These are phyloP conservation scores for Ceratocystis destructans DNA, from an alignment of 2,329 filamentous ascomycete species.

Conservation along the genomic window DNA sequence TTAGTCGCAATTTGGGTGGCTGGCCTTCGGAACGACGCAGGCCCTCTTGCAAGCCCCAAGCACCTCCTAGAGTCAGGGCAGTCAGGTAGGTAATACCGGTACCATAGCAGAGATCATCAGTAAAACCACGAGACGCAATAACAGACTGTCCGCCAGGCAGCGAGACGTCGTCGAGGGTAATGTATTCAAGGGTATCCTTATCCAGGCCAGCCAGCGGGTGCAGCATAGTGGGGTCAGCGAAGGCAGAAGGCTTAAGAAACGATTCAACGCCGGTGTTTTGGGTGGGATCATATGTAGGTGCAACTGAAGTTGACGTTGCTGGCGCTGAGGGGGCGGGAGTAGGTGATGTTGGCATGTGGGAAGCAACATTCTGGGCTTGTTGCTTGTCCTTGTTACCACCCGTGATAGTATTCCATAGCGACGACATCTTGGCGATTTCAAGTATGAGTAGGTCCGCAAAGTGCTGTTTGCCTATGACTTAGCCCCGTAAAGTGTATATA, in stretches of 20 bases:
- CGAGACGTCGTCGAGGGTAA: constrained; percentile 81
- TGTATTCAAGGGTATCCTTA: constrained; percentile 85
- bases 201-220: constrained; percentile 91
- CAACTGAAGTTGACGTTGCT: constrained; percentile 37
- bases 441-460: not conserved
- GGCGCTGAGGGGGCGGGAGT: constrained; percentile 28
- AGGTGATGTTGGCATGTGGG: constrained; percentile 14
- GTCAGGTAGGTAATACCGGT: constrained; percentile 86
- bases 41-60: constrained; percentile 86
- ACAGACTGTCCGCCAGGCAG: constrained; percentile 76
- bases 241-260: constrained; percentile 63
- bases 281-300: constrained; percentile 54
- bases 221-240: constrained; percentile 75
- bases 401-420: constrained; percentile 49
- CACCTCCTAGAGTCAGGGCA: constrained; percentile 73
- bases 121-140: constrained; percentile 90
- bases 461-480: not conserved
- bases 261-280: constrained; percentile 69
- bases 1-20: constrained; percentile 81
- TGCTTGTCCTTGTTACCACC: constrained; percentile 38
- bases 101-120: constrained; percentile 95
- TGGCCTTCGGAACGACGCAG: constrained; percentile 61
- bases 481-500: not conserved
- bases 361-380: constrained; percentile 28
- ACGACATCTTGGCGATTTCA: constrained; percentile 33